phyloP scores from a whole-genome alignment of 2,329 filamentous ascomycete genomes.

The Ophiostoma quercus region DNA sequence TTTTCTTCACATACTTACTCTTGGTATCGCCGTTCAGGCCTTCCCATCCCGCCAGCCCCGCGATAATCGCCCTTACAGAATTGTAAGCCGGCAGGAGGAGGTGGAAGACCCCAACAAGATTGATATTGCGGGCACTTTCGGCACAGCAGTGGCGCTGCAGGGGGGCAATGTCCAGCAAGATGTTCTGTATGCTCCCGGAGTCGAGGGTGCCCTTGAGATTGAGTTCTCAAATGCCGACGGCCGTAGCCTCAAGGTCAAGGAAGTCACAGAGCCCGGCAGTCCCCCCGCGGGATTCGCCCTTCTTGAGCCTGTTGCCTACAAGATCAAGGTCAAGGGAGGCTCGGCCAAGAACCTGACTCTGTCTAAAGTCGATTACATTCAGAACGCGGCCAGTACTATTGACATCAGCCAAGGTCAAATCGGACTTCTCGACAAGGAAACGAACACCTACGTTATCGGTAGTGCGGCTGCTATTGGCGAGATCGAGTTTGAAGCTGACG shows the following conservation, averaged over 20 bases:
- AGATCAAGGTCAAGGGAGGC: slow-evolving; percentile 1
- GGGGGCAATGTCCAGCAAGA: not conserved
- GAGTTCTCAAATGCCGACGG: slow-evolving; percentile 7
- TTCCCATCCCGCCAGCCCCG: not conserved
- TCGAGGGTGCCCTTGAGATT: not conserved
- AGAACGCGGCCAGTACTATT: not conserved
- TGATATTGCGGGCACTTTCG: not conserved
- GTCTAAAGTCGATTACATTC: not conserved
- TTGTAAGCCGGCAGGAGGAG: not conserved
- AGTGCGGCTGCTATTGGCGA: not conserved
- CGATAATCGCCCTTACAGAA: not conserved
- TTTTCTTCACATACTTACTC: not conserved
- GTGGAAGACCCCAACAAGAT: not conserved
- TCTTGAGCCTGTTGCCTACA: slow-evolving; percentile 1
- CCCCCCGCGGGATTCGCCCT: not conserved
- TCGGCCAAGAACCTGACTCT: not conserved
- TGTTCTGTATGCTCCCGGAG: not conserved
- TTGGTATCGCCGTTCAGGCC: not conserved
- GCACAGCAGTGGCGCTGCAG: not conserved
- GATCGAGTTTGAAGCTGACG: not conserved
- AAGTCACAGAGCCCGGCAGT: not conserved
- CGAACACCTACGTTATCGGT: not conserved
- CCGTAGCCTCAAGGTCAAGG: not conserved
- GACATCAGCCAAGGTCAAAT: slow-evolving; percentile 6
- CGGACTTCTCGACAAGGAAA: not conserved